Percentiles rank a stretch among this genome's conserved stretches.
phyloP scores from a whole-genome alignment of 352 stramenopile genomes.

The Phytophthora parvispora region DNA sequence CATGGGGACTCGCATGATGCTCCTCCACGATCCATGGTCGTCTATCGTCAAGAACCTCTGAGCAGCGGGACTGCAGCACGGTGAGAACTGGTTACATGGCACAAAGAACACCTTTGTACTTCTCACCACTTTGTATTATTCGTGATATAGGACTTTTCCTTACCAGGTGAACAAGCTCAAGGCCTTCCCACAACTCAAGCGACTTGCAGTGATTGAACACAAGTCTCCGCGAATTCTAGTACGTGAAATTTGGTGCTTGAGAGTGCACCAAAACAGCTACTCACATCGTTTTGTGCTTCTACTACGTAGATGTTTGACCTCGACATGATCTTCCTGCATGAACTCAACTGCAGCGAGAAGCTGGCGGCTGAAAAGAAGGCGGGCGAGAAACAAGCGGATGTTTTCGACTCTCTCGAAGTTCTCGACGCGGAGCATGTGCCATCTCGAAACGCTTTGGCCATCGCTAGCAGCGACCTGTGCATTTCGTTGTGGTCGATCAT shows the following conservation, averaged over 20 bases:
- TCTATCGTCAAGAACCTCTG: conserved; percentile 38
- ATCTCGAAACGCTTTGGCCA: conserved; percentile 57
- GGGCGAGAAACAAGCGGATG: conserved; percentile 39
- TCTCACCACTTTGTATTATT: not conserved
- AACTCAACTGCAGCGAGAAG: conserved; percentile 68
- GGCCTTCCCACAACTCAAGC: conserved; percentile 52
- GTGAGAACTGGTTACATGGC: not conserved
- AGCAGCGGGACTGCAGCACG: conserved; percentile 21
- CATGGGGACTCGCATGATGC: conserved; percentile 24
- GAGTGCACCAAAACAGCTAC: not conserved
- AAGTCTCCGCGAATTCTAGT: conserved; percentile 67
- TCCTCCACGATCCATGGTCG: conserved; percentile 22
- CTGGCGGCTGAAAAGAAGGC: conserved; percentile 42
- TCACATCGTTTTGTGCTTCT: not conserved
- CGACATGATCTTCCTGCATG: conserved; percentile 71
- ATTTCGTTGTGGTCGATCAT: conserved; percentile 81
- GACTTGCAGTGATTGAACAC: conserved; percentile 71
- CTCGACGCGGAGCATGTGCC: conserved; percentile 72
- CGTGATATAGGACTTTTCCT: conserved; percentile 53
- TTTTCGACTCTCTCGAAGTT: conserved; percentile 42
- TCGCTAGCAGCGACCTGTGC: conserved; percentile 62
- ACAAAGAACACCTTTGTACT: not conserved
- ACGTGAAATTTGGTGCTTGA: conserved; percentile 12
- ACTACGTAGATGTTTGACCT: conserved; percentile 67
- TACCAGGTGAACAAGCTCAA: conserved; percentile 75